Conservation (phyloP, 306 rosid species). For the Rosa chinensis region DNA sequence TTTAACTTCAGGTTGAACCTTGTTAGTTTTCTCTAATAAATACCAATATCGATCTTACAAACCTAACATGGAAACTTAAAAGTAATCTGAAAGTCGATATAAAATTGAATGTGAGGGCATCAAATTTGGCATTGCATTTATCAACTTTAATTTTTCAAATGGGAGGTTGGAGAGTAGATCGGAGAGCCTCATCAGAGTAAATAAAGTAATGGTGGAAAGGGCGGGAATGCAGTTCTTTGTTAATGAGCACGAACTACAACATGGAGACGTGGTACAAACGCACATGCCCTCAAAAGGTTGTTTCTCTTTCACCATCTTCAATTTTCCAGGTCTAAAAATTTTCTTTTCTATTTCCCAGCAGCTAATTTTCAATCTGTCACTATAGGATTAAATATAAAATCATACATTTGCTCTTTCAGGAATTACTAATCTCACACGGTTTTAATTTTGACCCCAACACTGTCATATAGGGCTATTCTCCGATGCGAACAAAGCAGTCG, state of each 20-base stretch:
- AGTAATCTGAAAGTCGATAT: neutral
- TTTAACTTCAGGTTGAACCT: neutral
- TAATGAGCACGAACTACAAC: conserved; percentile 7
- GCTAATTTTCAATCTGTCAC: neutral
- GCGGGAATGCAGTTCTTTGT: neutral
- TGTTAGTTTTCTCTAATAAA: neutral
- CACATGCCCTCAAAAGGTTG: neutral
- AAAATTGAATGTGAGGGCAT: neutral
- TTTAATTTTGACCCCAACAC: neutral
- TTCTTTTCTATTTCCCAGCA: neutral
- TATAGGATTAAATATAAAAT: neutral
- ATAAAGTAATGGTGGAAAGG: neutral
- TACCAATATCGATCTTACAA: neutral
- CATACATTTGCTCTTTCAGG: neutral
- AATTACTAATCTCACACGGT: neutral
- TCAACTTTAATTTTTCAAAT: neutral
- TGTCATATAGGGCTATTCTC: neutral
- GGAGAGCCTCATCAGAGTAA: neutral
- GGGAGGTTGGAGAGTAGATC: neutral
- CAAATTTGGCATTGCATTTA: neutral
- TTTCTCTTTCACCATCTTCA: neutral
- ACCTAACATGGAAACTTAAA: neutral
- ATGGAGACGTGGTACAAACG: conserved; percentile 3
- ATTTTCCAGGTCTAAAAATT: neutral
- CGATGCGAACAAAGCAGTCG: neutral